These are phyloP conservation scores for Fraxinus latifolia DNA, from an alignment of 305 asterid genomes.

Conservation along the genomic window DNA sequence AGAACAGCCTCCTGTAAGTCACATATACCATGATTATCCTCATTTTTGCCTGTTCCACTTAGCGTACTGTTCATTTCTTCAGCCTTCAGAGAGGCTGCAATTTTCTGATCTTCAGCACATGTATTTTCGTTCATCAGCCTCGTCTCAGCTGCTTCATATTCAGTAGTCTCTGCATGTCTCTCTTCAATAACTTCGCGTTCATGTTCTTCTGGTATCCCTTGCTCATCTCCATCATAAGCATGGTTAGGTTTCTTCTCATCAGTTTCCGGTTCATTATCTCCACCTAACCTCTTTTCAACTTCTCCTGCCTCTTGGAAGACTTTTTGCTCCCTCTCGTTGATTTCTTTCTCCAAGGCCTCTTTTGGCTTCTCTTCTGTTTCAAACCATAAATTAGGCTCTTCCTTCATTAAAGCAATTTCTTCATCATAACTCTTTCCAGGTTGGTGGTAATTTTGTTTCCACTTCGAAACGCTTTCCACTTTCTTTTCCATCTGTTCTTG, in stretches of 20 bases:
- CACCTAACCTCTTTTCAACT: conserved; percentile 20
- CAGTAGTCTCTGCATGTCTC: conserved; percentile 27
- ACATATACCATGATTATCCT: conserved; percentile 26
- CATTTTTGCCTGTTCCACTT: conserved; percentile 28
- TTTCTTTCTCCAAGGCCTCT: conserved; percentile 27
- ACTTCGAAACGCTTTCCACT: conserved; percentile 23
- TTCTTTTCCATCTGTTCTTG: conserved; percentile 24
- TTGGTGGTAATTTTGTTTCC: conserved; percentile 32
- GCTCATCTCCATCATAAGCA: conserved; percentile 35
- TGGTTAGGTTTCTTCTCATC: conserved; percentile 21
- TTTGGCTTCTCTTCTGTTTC: conserved; percentile 32
- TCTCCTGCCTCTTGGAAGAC: conserved; percentile 27
- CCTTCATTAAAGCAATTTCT: conserved; percentile 29
- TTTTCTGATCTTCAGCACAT: conserved; percentile 29
- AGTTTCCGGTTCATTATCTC: conserved; percentile 32
- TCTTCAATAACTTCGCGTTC: conserved; percentile 25
- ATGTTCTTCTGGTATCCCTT: conserved; percentile 24
- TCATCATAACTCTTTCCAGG: conserved; percentile 29
- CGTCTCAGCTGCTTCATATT: conserved; percentile 29
- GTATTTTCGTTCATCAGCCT: conserved; percentile 22
- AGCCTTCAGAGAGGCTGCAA: conserved; percentile 26
- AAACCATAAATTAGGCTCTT: conserved; percentile 32
- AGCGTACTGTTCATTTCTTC: conserved; percentile 26
- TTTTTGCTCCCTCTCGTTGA: conserved; percentile 25
- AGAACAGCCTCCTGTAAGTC: conserved; percentile 38